A percentile compares a stretch with the other conserved stretches of the same genome.
These are phyloP conservation scores for Entamoeba nuttalli DNA, from an alignment of 208 protist species.

Conservation along the genomic window DNA sequence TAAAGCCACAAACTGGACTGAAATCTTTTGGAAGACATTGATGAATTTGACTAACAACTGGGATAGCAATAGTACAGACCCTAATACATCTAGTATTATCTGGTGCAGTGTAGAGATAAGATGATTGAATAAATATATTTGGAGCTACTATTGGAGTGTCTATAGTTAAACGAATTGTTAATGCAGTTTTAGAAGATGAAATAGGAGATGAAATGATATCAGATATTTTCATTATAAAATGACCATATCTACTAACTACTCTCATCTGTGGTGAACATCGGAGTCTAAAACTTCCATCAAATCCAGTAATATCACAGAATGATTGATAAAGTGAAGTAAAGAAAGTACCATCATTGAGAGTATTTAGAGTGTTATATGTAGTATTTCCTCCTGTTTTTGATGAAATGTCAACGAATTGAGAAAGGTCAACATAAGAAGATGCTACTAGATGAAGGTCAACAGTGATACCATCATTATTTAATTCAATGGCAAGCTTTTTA, in stretches of 20 bases:
- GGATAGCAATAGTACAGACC: not conserved
- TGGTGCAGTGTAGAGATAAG: not conserved
- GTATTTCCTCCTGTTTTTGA: not conserved
- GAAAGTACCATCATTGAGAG: not conserved
- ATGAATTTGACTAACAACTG: not conserved
- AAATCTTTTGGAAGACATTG: not conserved
- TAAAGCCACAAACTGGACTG: not conserved
- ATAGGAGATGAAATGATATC: not conserved
- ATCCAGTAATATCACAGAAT: not conserved
- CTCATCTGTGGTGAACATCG: not conserved
- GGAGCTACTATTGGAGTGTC: not conserved
- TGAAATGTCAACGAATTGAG: not conserved
- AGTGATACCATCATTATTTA: not conserved
- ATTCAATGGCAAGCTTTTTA: not conserved
- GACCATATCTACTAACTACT: not conserved
- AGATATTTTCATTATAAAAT: not conserved
- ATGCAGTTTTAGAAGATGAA: not conserved
- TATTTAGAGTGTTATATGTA: not conserved
- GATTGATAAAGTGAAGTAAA: not conserved
- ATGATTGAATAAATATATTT: not conserved
- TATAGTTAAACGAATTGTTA: not conserved
- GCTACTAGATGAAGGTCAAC: not conserved
- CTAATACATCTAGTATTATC: not conserved
- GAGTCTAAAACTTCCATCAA: not conserved
- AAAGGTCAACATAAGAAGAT: not conserved